Evolutionary conservation across 2,329 filamentous ascomycete genomes (phyloP), one percentile per base, ranked within the genome.

Genomic region (Aspergillus persii): DNA sequence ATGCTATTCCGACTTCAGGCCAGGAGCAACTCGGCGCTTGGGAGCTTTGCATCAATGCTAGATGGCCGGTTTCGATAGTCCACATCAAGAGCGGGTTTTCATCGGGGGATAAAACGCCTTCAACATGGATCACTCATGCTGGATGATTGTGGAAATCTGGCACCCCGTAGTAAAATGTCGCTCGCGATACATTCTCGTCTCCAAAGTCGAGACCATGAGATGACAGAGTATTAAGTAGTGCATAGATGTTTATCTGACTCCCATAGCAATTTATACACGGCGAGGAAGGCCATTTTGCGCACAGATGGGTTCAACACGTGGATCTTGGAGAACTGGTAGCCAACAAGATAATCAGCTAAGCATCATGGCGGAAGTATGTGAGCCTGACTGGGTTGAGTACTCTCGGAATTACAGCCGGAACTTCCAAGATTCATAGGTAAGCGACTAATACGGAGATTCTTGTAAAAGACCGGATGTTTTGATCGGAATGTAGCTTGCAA

Each of bases 281-380:
- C 27, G 27, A 47, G 23, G n/a, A 54, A 54, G 18, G 39, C 52
- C 9, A 30, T 12, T 9, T 47, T 54, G 6, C 47, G 52, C 36
- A 54, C 39, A 8, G 47, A 54, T 15, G 52, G 52, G 26, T 47
- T 47, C 2, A 54, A 41, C 1, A 27, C 44, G 12, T 54, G 52
- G 23, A 54, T 26, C 26, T 54, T 54, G n/a, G 52, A 54, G 15
- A 54, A 54, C 26, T 54, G 47, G 8, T 39, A 54, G 41, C 47
- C 52, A 15, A 54, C 41, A 1, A 54, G 41, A 33, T 47, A 39
- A 11, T 54, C 52, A 4, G 39, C 39, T 7, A 54, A 33, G 15
- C 39, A 26, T 3, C 52, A 39, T 8, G 52, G 39, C 11, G 52
- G 39, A 15, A 54, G 52, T 12, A 47, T 18, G 2, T 33, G 7